phyloP scores from a whole-genome alignment of 768 basidiomycete genomes.

The Lactarius deliciosus region DNA sequence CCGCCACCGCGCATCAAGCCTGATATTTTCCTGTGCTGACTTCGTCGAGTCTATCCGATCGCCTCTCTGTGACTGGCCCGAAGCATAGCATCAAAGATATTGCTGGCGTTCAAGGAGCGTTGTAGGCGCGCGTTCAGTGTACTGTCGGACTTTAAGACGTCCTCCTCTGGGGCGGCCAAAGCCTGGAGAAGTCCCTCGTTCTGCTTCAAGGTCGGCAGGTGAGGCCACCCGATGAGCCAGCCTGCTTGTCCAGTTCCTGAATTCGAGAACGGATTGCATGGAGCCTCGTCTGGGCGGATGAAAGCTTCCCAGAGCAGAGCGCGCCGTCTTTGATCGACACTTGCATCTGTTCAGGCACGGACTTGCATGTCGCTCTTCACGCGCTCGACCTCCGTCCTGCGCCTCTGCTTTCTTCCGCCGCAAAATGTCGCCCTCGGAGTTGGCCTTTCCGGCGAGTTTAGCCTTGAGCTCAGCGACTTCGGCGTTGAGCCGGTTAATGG shows the following conservation, averaged over 20 bases:
- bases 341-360: slow-evolving; percentile 71
- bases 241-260: slow-evolving; percentile 50
- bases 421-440: slow-evolving; percentile 58
- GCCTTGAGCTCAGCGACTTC: slow-evolving; percentile 86
- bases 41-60: slow-evolving; percentile 77
- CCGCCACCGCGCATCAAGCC: slow-evolving; percentile 61
- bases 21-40: slow-evolving; percentile 64
- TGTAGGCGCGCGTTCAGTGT: slow-evolving; percentile 56
- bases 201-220: slow-evolving; percentile 67
- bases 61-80: slow-evolving; percentile 79
- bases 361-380: slow-evolving; percentile 69
- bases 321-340: slow-evolving; percentile 75
- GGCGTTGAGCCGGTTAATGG: slow-evolving; percentile 82
- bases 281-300: slow-evolving; percentile 69
- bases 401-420: slow-evolving; percentile 72
- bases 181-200: slow-evolving; percentile 66
- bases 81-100: slow-evolving; percentile 84
- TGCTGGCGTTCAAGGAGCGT: slow-evolving; percentile 69
- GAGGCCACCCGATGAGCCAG: slow-evolving; percentile 40
- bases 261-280: slow-evolving; percentile 61
- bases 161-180: slow-evolving; percentile 70
- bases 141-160: slow-evolving; percentile 58
- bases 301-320: slow-evolving; percentile 65
- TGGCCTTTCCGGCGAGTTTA: slow-evolving; percentile 72
- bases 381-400: slow-evolving; percentile 66